Percentiles rank a stretch among this genome's conserved stretches.
Conservation (phyloP, 1,284 basidiomycete genomes). For the Gymnopus androsaceus region DNA sequence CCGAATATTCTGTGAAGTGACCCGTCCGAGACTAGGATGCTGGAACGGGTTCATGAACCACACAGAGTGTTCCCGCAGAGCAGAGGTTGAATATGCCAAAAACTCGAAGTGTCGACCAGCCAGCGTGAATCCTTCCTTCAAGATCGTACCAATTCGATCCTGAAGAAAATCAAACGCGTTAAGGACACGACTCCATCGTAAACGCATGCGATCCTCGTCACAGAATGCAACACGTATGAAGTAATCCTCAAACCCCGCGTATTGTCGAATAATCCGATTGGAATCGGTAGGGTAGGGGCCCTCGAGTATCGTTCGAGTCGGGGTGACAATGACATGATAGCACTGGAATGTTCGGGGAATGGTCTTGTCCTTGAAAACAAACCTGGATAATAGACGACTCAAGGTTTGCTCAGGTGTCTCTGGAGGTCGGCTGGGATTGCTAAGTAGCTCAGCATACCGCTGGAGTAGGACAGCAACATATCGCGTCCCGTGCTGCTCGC, state of each 20-base stretch:
- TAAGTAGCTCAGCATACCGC: conserved; percentile 47
- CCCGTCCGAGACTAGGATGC: conserved; percentile 39
- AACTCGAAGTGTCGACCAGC: conserved; percentile 72
- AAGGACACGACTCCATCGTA: conserved; percentile 66
- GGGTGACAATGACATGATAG: conserved; percentile 69
- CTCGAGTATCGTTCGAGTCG: conserved; percentile 69
- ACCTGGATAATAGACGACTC: conserved; percentile 34
- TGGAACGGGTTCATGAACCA: conserved; percentile 73
- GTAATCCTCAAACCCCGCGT: conserved; percentile 46
- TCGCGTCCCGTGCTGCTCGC: conserved; percentile 28
- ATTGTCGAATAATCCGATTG: conserved; percentile 62
- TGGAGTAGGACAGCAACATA: conserved; percentile 53
- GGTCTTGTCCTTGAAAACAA: conserved; percentile 23
- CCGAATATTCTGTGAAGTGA: conserved; percentile 61
- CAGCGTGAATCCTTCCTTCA: conserved; percentile 73
- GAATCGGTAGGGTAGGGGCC: conserved; percentile 72
- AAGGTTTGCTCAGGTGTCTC: conserved; percentile 56
- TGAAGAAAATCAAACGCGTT: conserved; percentile 59
- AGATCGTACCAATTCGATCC: conserved; percentile 61
- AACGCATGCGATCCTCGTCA: conserved; percentile 72
- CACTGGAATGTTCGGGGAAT: conserved; percentile 47
- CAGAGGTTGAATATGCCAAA: conserved; percentile 73
- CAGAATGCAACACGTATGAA: conserved; percentile 80
- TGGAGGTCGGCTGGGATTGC: conserved; percentile 34
- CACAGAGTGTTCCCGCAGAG: conserved; percentile 71